Percentiles rank a stretch among this genome's conserved stretches.
phyloP scores from a whole-genome alignment of 2,329 filamentous ascomycete species.

The Lecanicillium sp. region DNA sequence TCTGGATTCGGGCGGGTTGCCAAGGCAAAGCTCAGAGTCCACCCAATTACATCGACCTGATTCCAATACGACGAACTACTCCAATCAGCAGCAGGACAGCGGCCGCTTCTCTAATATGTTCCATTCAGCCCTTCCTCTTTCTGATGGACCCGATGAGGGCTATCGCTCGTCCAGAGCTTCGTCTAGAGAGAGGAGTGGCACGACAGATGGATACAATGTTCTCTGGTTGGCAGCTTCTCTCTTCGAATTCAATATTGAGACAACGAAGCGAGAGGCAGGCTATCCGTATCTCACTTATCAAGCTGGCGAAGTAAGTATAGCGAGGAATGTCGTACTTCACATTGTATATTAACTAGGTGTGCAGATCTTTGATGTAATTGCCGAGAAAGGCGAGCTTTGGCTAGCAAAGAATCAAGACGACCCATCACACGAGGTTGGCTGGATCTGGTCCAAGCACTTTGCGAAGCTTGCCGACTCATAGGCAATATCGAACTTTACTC shows the following conservation, averaged over 20 bases:
- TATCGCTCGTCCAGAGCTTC: slow-evolving; percentile 49
- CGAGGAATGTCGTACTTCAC: no score
- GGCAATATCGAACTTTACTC: background rate
- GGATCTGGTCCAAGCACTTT: slow-evolving; percentile 99
- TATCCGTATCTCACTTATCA: slow-evolving; percentile 96
- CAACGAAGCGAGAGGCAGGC: slow-evolving; percentile 82
- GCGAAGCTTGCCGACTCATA: slow-evolving; percentile 52
- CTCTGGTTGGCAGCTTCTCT: slow-evolving; percentile 88
- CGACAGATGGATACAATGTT: slow-evolving; percentile 56
- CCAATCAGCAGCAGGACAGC: slow-evolving; percentile 35
- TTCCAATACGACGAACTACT: slow-evolving; percentile 47
- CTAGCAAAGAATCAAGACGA: slow-evolving; percentile 97
- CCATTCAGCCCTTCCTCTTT: slow-evolving; percentile 76
- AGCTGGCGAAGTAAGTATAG: slow-evolving; percentile 65
- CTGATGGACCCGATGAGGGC: slow-evolving; percentile 52
- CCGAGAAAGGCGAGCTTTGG: slow-evolving; percentile 95
- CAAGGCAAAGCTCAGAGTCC: slow-evolving; percentile 45
- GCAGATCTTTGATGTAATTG: slow-evolving; percentile 82
- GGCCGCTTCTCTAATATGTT: slow-evolving; percentile 69
- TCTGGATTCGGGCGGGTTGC: slow-evolving; percentile 42
- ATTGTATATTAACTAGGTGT: no score
- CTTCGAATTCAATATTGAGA: slow-evolving; percentile 95
- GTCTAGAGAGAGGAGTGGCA: slow-evolving; percentile 45
- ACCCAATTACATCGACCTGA: slow-evolving; percentile 38
- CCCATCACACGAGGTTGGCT: slow-evolving; percentile 67